Evolutionary conservation across 1,139 yeast species (phyloP).

Genomic region (Hansenula sp.): DNA sequence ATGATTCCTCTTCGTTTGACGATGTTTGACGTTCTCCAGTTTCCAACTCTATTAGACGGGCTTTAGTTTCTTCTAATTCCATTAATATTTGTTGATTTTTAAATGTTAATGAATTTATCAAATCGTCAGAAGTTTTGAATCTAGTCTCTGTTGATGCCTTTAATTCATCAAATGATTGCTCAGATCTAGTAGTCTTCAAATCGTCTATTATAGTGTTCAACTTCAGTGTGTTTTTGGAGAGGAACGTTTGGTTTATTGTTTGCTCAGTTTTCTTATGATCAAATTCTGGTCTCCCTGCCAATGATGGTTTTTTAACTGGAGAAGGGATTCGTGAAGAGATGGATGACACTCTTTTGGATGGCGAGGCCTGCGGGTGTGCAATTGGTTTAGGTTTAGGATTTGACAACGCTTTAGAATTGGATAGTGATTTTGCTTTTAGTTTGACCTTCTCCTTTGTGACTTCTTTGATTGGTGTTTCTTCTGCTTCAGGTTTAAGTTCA

Average conservation of each 20-base stretch:
- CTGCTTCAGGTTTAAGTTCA: too few relatives aligned
- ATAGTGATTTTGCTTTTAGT: too few relatives aligned
- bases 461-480: too few relatives aligned
- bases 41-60: slow-evolving; percentile 6
- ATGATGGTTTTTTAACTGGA: slow-evolving; percentile 5
- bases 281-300: neutral
- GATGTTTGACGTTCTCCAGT: neutral
- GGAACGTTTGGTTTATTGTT: slow-evolving; percentile 12
- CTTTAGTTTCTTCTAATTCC: slow-evolving; percentile 8
- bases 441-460: too few relatives aligned
- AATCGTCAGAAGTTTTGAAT: slow-evolving; percentile 26
- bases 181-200: slow-evolving; percentile 24
- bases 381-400: neutral
- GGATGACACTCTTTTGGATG: slow-evolving; percentile 5
- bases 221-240: slow-evolving; percentile 17
- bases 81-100: slow-evolving; percentile 12
- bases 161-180: slow-evolving; percentile 26
- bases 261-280: slow-evolving; percentile 13
- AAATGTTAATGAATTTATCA: slow-evolving; percentile 23
- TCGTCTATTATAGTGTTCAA: slow-evolving; percentile 20
- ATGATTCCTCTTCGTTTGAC: slow-evolving; percentile 30
- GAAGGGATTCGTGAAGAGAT: slow-evolving; percentile 4
- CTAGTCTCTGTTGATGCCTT: slow-evolving; percentile 26
- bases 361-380: slow-evolving; percentile 7
- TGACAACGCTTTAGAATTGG: neutral